Evolutionary conservation across 2,329 filamentous ascomycete genomes (phyloP).

Genomic region (Scopulariopsis brevicaulis): DNA sequence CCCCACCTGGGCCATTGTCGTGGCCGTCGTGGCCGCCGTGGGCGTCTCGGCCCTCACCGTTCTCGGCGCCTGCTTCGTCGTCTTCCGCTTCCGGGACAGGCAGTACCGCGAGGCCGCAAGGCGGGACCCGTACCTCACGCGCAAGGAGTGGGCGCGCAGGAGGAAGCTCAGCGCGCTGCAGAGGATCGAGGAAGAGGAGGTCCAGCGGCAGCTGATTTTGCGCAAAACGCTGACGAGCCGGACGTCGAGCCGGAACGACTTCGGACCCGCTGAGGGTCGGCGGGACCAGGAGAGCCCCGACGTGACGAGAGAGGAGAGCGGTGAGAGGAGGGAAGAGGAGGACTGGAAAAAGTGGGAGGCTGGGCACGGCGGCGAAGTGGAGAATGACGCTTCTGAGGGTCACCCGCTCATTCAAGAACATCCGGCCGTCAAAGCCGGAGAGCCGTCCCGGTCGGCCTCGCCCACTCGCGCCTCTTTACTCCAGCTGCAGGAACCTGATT

Average conservation of each 20-base stretch:
- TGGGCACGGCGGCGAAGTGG: not conserved
- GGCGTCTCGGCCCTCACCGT: slow-evolving; percentile 12
- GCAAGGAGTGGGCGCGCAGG: slow-evolving; percentile 10
- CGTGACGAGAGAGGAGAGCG: not conserved
- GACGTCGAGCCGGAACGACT: not conserved
- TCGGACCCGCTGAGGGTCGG: not conserved
- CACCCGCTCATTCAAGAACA: not conserved
- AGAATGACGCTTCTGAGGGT: not conserved
- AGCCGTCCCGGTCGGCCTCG: not conserved
- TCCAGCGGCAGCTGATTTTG: slow-evolving; percentile 20
- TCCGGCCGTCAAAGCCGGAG: not conserved
- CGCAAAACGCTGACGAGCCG: slow-evolving; percentile 18
- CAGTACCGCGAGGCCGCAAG: slow-evolving; percentile 12
- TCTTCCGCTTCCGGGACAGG: slow-evolving; percentile 11
- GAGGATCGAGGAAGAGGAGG: slow-evolving; percentile 17
- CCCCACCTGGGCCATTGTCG: slow-evolving; percentile 7
- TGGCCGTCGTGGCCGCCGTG: slow-evolving; percentile 12
- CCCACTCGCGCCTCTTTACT: not conserved
- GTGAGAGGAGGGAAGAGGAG: not conserved
- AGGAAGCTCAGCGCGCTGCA: slow-evolving; percentile 15
- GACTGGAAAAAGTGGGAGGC: slow-evolving; percentile 1
- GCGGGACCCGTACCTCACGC: slow-evolving; percentile 14
- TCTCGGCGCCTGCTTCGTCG: slow-evolving; percentile 10
- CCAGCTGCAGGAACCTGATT: not conserved
- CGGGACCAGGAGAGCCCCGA: not conserved